Base-by-base conservation (phyloP, 176 grass and related monocot species). In the Zoysia japonica region DNA sequence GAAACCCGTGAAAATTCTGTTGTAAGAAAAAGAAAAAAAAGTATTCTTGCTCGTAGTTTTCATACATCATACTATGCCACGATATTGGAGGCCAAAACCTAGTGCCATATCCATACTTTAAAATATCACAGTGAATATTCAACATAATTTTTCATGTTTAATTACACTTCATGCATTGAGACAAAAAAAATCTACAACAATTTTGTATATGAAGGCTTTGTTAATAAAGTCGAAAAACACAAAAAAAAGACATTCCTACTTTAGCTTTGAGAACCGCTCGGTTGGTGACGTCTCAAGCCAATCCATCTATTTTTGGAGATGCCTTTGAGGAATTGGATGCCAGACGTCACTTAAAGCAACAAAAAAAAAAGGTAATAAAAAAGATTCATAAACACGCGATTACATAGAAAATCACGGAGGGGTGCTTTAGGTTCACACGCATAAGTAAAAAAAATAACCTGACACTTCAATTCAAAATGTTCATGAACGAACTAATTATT, bases 311-410 rank as follows among this genome's bases (percentile, higher is more conserved):
- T 65, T 47, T 76, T 2, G 41, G 20, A 70, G 71, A 84, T 88
- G 51, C 83, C 56, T 47, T 2, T 17, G 14, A 73, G 54, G 82
- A 88, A 84, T 71, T 84, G 51, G 87, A 84, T 88, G 81, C 87
- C 5, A 3, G 4, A 76, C 56, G 77, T 80, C 87, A 84, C 5
- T 15, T 6, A 72, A 88, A 83, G 80, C 37, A 83, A n/a, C n/a
- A n/a, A n/a, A n/a, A 15, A 61, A 72, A 9, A 0, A 28, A 11
- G 45, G 37, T 43, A 37, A 65, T 61, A 60, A 49, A 72, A 28
- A 68, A 61, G 19, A 28, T 28, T 28, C 28, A 28, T 28, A 28
- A 28, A 28, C 28, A 28, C 28, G 28, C 28, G 28, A 28, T 28
- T 28, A 28, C 28, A 28, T 28, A 28, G 28, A 28, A 28, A 28